Evolutionary conservation across 1,284 basidiomycete species (phyloP).

Genomic region (Clitocybe nebularis): DNA sequence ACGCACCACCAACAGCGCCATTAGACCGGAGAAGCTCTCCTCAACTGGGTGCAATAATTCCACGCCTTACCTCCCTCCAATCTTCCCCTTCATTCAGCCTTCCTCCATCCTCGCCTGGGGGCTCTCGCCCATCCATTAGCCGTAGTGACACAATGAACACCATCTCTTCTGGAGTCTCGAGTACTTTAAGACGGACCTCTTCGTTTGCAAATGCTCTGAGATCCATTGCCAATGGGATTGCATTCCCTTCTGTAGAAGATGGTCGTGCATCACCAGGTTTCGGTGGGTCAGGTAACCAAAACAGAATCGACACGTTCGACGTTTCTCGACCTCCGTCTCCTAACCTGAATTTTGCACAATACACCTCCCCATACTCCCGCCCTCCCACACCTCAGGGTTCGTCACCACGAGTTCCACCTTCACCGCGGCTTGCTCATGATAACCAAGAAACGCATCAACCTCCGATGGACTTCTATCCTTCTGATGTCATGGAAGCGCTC

Average conservation of each 20-base stretch:
- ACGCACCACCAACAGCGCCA: conserved; percentile 44
- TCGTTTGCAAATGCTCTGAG: conserved; percentile 85
- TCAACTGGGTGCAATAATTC: conserved; percentile 31
- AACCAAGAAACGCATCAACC: conserved; percentile 25
- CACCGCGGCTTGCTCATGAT: conserved; percentile 22
- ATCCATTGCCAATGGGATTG: conserved; percentile 66
- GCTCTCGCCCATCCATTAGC: conserved; percentile 41
- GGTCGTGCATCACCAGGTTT: conserved; percentile 44
- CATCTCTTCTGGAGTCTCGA: conserved; percentile 55
- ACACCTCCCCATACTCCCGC: conserved; percentile 69
- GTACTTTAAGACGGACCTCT: conserved; percentile 73
- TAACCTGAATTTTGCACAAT: conserved; percentile 70
- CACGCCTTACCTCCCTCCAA: conserved; percentile 52
- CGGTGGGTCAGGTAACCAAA: conserved; percentile 17
- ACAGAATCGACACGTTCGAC: conserved; percentile 33
- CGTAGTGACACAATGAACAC: conserved; percentile 64
- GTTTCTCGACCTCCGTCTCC: conserved; percentile 72
- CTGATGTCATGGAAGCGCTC: conserved; percentile 79
- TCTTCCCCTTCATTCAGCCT: conserved; percentile 37
- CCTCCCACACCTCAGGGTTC: conserved; percentile 38
- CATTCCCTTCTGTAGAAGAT: conserved; percentile 62
- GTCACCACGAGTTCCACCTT: conserved; percentile 18
- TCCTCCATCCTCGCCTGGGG: conserved; percentile 31
- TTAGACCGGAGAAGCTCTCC: conserved; percentile 30
- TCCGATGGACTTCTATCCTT: conserved; percentile 56